Conservation (phyloP, 176 grass and related monocot genomes). For the Avena eriantha region DNA sequence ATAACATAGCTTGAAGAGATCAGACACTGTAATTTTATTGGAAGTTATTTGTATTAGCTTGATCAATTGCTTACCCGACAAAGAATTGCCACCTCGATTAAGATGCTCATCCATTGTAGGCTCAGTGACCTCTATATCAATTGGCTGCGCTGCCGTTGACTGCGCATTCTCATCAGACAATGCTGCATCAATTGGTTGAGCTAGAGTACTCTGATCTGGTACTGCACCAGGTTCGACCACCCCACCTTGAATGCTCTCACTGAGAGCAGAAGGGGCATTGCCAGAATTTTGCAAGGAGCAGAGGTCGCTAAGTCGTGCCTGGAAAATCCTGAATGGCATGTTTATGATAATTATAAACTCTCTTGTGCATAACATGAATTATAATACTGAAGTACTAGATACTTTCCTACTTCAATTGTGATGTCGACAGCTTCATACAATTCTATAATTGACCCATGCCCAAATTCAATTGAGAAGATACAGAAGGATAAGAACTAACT, state of each 20-base stretch:
- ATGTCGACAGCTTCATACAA: slow-evolving; percentile 5
- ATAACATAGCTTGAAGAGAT: slow-evolving; percentile 30
- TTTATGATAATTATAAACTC: slow-evolving; percentile 37
- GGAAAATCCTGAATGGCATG: slow-evolving; percentile 75
- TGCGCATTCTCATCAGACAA: slow-evolving; percentile 25
- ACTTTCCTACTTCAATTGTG: background rate
- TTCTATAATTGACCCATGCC: background rate
- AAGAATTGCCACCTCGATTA: slow-evolving; percentile 52
- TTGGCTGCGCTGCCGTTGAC: slow-evolving; percentile 25
- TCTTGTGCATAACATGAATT: background rate
- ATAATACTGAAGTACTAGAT: background rate
- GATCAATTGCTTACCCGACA: slow-evolving; percentile 53
- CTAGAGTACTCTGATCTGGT: slow-evolving; percentile 33
- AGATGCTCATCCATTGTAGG: slow-evolving; percentile 51
- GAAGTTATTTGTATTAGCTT: background rate
- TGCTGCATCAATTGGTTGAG: slow-evolving; percentile 24
- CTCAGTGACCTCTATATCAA: slow-evolving; percentile 42
- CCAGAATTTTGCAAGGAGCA: slow-evolving; percentile 52
- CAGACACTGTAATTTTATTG: background rate
- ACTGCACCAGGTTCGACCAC: background rate
- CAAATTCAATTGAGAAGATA: background rate
- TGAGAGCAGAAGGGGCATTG: slow-evolving; percentile 33
- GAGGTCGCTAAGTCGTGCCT: slow-evolving; percentile 64
- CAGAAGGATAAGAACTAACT: background rate
- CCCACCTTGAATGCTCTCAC: slow-evolving; percentile 29